Base-by-base conservation (phyloP, 768 basidiomycete genomes). In the Pleurotus eryngii region DNA sequence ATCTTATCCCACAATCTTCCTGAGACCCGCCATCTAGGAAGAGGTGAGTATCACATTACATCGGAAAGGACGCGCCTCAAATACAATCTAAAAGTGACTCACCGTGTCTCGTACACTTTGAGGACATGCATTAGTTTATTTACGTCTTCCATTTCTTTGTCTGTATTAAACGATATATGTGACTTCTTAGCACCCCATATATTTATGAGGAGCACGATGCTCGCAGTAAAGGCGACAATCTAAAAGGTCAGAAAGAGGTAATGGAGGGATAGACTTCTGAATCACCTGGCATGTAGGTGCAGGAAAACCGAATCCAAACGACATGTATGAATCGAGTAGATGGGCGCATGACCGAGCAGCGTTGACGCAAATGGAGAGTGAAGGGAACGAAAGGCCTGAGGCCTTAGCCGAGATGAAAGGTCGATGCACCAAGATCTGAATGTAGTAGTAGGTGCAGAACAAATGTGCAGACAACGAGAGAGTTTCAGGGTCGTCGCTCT, bases 311-410 rank as follows among this genome's bases (percentile, higher is more conserved):
- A 12, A 46, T 15, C 53, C 15, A 15, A 40, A 46, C 57, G 37
- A n/a, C 18, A 45, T 57, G 63, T 59, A 49, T 65, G 67, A 7
- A 74, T 71, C 84, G 43, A 86, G 66, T 37, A 91, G 76, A 48
- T 85, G 84, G 24, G 76, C 76, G 49, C 79, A 82, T 0, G 84
- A 83, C 7, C 89, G 75, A 1, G 89, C 85, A 1, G 89, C 81
- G 49, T 87, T 89, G 27, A 83, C 82, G 67, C 87, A 89, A 46
- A 90, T 90, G 0, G 87, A 85, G 6, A 90, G 76, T 0, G 87
- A 46, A 77, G 83, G 80, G 30, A 82, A 70, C 5, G 59, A 59
- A 50, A 70, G 42, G 6, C 53, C 59, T 2, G 67, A 59, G 17
- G 58, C 72, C 53, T 77, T 78, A 26, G 76, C 75, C 0, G 83